These are phyloP conservation scores for Phoma herbarum DNA, from an alignment of 2,329 filamentous ascomycete genomes.

Conservation along the genomic window DNA sequence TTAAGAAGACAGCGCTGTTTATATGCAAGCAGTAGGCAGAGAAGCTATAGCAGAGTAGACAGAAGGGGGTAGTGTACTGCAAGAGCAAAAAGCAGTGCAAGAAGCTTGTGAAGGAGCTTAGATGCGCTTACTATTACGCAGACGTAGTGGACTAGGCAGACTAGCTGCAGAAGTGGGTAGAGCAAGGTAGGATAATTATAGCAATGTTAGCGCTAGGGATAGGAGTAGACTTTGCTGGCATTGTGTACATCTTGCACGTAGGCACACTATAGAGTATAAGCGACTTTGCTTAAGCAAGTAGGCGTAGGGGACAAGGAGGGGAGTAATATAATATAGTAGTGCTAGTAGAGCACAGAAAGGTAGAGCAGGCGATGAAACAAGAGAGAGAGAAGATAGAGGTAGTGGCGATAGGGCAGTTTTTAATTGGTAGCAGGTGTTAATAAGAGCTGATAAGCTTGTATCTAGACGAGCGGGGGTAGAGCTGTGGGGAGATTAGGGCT, in stretches of 20 bases:
- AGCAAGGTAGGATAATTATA: constrained; percentile 24
- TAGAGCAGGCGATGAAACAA: constrained; percentile 6
- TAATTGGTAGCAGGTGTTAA: constrained; percentile 1
- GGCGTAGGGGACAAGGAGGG: constrained; percentile 3
- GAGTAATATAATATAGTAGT: constrained; percentile 15
- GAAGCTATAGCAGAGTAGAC: neutral
- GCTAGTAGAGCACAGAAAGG: constrained; percentile 2
- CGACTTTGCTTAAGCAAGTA: constrained; percentile 21
- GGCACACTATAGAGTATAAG: constrained; percentile 24
- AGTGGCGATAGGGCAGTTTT: neutral
- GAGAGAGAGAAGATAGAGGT: constrained; percentile 3
- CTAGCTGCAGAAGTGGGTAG: constrained; percentile 16
- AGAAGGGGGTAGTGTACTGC: constrained; percentile 24
- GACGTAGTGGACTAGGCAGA: constrained; percentile 9
- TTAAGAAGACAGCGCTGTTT: neutral
- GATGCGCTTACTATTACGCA: constrained; percentile 26
- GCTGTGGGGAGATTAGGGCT: neutral
- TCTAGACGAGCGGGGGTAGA: neutral
- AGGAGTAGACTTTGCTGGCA: constrained; percentile 28
- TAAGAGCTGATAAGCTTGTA: constrained; percentile 14
- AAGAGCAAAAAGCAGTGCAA: constrained; percentile 21
- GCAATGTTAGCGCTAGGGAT: constrained; percentile 29
- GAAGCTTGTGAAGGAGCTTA: constrained; percentile 11
- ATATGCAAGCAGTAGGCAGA: neutral
- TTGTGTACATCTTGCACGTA: constrained; percentile 24